Conservation (phyloP, 257 asterid species). For the Cordia subcordata region DNA sequence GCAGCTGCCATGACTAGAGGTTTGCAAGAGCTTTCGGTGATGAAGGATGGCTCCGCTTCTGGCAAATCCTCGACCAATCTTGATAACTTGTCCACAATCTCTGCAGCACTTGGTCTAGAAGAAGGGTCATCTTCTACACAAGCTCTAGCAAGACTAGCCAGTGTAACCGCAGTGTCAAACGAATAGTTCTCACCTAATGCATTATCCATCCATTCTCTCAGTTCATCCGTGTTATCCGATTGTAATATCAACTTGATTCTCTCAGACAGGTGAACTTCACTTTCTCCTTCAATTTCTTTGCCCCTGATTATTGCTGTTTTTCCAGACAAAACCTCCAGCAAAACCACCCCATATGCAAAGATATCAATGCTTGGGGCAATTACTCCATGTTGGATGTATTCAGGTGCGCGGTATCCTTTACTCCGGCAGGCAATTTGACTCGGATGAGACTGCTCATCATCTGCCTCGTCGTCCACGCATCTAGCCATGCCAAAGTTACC, state of each 20-base stretch:
- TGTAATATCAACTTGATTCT: conserved; percentile 45
- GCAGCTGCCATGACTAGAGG: conserved; percentile 47
- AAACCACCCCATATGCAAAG: conserved; percentile 67
- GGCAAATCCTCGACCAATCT: conserved; percentile 53
- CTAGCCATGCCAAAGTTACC: conserved; percentile 70
- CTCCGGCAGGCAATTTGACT: not conserved
- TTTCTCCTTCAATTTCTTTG: not conserved
- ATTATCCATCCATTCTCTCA: conserved; percentile 73
- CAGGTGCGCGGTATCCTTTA: conserved; percentile 25
- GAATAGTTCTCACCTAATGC: conserved; percentile 64
- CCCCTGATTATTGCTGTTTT: conserved; percentile 29
- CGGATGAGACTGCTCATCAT: conserved; percentile 18
- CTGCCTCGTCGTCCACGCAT: conserved; percentile 20
- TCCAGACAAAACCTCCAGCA: conserved; percentile 75
- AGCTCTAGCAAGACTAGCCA: conserved; percentile 68
- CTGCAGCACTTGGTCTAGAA: conserved; percentile 73
- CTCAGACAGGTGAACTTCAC: conserved; percentile 6
- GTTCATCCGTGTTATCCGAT: conserved; percentile 41
- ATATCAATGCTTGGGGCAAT: conserved; percentile 44
- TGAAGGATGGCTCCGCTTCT: conserved; percentile 26
- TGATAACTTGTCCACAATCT: conserved; percentile 61
- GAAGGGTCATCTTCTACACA: conserved; percentile 66
- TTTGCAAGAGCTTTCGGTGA: conserved; percentile 53
- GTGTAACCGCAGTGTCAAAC: conserved; percentile 46
- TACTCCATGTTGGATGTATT: conserved; percentile 22